Conservation (phyloP, 1,284 basidiomycete genomes). For the Ustilago tritici region DNA sequence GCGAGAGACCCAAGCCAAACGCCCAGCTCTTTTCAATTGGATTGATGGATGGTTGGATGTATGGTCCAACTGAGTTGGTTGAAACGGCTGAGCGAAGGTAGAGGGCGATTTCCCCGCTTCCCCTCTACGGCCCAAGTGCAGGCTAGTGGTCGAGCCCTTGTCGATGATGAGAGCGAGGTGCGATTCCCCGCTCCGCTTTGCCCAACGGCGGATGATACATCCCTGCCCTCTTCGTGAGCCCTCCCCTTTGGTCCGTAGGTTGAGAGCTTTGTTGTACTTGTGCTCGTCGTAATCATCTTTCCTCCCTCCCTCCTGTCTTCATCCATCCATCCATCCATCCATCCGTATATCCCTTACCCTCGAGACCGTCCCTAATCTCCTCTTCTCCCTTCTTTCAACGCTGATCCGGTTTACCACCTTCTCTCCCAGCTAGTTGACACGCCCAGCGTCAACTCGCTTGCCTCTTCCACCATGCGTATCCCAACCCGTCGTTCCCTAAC, state of each 20-base stretch:
- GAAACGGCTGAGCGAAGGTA: neutral
- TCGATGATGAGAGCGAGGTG: neutral
- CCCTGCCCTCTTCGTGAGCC: too few species aligned
- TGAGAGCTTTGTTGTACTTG: neutral
- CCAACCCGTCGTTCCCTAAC: slow-evolving; percentile 60
- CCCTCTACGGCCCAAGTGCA: neutral
- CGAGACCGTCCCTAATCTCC: neutral
- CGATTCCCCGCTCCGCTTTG: neutral
- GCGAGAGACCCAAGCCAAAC: neutral
- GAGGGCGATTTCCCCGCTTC: neutral
- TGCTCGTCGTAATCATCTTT: neutral
- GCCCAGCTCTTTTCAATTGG: neutral
- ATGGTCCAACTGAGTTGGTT: neutral
- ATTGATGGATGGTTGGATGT: too few species aligned
- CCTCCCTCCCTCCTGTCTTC: neutral
- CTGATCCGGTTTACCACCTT: neutral
- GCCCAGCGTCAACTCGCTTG: neutral
- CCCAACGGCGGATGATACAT: neutral
- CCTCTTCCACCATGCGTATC: slow-evolving; percentile 56
- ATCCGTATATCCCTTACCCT: neutral
- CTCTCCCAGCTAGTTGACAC: too few species aligned
- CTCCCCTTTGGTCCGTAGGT: neutral
- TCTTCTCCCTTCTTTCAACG: neutral
- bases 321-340: slow-evolving; percentile 12
- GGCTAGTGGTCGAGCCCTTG: neutral